phyloP scores from a whole-genome alignment of 2,329 filamentous ascomycete species.

The Ophiosphaerella narmari region DNA sequence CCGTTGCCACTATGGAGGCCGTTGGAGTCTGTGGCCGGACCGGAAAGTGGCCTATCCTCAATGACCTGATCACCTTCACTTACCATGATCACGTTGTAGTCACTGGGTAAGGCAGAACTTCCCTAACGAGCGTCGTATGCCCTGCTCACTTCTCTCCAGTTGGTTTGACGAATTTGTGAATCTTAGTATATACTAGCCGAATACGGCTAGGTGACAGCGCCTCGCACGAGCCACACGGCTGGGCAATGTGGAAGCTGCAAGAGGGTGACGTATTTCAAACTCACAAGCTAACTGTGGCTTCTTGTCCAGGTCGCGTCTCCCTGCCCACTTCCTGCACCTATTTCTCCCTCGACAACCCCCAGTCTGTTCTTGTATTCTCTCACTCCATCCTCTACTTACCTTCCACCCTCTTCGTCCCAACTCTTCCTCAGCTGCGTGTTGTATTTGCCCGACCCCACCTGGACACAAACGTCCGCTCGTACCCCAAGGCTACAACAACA shows the following conservation, averaged over 20 bases:
- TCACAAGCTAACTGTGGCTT: constrained; percentile 34
- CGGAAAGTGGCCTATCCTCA: constrained; percentile 13
- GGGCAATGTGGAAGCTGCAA: constrained; percentile 11
- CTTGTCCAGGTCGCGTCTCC: constrained; percentile 24
- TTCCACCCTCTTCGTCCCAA: neutral
- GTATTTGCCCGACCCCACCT: constrained; percentile 23
- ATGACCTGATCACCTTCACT: constrained; percentile 13
- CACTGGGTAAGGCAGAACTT: neutral
- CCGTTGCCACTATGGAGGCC: constrained; percentile 25
- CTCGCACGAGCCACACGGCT: constrained; percentile 16
- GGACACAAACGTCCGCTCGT: constrained; percentile 24
- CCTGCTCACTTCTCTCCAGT: constrained; percentile 1
- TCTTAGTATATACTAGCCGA: constrained; percentile 14
- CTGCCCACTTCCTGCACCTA: constrained; percentile 17
- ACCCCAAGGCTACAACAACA: constrained; percentile 29
- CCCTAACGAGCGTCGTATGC: constrained; percentile 4
- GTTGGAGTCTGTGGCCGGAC: constrained; percentile 20
- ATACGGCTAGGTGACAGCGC: constrained; percentile 18
- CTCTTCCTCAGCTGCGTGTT: constrained; percentile 1
- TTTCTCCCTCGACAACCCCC: constrained; percentile 5
- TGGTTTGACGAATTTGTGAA: constrained; percentile 20
- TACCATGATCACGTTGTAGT: constrained; percentile 16
- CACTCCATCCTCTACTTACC: constrained; percentile 2
- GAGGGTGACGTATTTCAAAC: constrained; percentile 37
- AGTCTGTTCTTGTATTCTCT: constrained; percentile 8